Evolutionary conservation across 139 green algal genomes (phyloP), one percentile per base, ranked within the genome.

Genomic region (Zygnema circumcarinatum): DNA sequence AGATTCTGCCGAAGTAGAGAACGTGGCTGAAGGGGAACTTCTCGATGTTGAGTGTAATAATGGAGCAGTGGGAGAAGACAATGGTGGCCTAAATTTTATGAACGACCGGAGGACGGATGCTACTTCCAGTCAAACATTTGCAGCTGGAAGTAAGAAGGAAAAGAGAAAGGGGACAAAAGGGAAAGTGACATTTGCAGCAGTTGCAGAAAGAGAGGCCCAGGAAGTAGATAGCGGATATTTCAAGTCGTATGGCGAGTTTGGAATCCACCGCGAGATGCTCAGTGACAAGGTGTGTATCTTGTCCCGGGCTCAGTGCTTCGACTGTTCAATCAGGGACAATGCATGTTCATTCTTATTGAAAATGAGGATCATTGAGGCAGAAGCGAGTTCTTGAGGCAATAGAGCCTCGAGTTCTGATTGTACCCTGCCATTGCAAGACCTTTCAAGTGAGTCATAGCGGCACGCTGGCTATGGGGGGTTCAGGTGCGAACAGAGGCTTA

Each of bases 211-310:
- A 16, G 56, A 87, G 40, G 32, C 73, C 32, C 84, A 33, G 2
- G 53, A 32, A 53, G 40, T 88, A 1, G 84, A 89, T 41, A 67
- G 74, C n/a, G 35, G 11, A 31, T 89, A 89, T 41, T 89, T 89
- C 76, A 62, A 83, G n/a, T 87, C 81, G 22, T 98, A 98, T 90
- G 90, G 87, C 42, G 87, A 87, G 54, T 96, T 98, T 89, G 94
- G 94, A 79, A 98, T 98, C 67, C 96, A 98, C 86, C 69, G 93
- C 2, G 95, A 97, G 33, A 98, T 98, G 96, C 94, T 98, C n/a
- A 95, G 96, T 76, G 96, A 98, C 89, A 86, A 86, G 52, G 93
- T 98, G 35, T 41, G 54, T n/a, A 1, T 36, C n/a, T n/a, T n/a
- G n/a, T n/a, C n/a, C n/a, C 74, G n/a, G 7, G 31, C 25, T 38